A percentile compares a stretch with the other conserved stretches of the same genome.
Conservation (phyloP, 208 protist genomes). For the Trypanosomatidae sp. region DNA sequence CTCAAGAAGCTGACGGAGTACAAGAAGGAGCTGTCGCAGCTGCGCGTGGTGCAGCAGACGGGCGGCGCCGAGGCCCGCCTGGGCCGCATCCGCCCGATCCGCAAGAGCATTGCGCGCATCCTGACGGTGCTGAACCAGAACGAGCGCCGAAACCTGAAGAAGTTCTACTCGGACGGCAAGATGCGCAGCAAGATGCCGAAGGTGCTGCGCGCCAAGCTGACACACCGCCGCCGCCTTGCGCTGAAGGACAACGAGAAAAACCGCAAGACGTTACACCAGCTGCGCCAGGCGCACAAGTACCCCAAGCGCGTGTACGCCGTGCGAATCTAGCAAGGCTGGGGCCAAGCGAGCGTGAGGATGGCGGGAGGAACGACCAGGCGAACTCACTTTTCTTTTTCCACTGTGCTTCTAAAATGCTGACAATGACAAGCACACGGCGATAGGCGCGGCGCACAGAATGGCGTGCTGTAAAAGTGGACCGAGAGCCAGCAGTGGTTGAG, state of each 20-base stretch:
- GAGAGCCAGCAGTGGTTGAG: too few relatives aligned
- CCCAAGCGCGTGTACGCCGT: constrained; percentile 90
- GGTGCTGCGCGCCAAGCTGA: constrained; percentile 85
- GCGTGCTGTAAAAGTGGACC: background rate
- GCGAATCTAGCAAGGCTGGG: constrained; percentile 63
- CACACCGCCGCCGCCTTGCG: constrained; percentile 83
- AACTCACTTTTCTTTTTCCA: background rate
- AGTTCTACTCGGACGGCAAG: constrained; percentile 95
- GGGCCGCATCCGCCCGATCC: constrained; percentile 95
- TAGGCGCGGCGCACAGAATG: background rate
- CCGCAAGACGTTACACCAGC: constrained; percentile 84
- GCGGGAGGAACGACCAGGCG: background rate
- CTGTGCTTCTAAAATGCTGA: too few relatives aligned
- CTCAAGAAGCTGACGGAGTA: constrained; percentile 96
- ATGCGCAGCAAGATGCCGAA: constrained; percentile 74
- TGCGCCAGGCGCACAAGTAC: constrained; percentile 76
- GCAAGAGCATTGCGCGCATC: constrained; percentile 97
- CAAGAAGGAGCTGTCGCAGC: constrained; percentile 97
- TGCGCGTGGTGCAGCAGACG: constrained; percentile 96
- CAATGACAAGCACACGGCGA: background rate
- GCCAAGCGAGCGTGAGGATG: background rate
- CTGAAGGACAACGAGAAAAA: constrained; percentile 89
- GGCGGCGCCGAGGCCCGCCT: constrained; percentile 90
- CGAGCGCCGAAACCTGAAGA: constrained; percentile 90
- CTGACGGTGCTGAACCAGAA: constrained; percentile 98